Evolutionary conservation across 768 basidiomycete genomes (phyloP), one percentile per base, ranked within the genome.

Genomic region (Hypholoma sublateritium): DNA sequence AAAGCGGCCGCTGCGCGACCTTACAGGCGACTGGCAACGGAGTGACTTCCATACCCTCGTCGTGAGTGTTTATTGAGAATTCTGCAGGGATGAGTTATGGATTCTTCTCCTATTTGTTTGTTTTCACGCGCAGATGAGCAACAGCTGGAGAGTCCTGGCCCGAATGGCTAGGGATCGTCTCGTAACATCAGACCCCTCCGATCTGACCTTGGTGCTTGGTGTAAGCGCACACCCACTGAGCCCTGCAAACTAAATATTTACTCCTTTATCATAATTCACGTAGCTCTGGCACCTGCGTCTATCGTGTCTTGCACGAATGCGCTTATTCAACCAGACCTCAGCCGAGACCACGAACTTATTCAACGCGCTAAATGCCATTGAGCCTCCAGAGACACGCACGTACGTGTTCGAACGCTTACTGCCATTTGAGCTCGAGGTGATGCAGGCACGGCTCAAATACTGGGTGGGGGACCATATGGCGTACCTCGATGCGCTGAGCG

Each of bases 251-350:
- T 5, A 2, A 22, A 41, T 39, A 5, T 25, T 21, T 45, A 28
- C 11, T 5, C 21, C 8, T 14, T 24, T 35, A 8, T 9, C 11
- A 17, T 28, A 34, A 28, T 12, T n/a, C 49, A 44, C n/a, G 19
- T 47, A 93, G 89, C 82, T 93, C 25, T 94, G 91, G 91, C 89
- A 88, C 65, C 83, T 93, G 46, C 89, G 91, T 6, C 80, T 94
- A 5, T 84, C 89, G 24, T 84, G 84, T 54, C 82, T 94, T 25
- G 84, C 91, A 44, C 87, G 91, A 16, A 80, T 94, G 44, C 85
- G 91, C 45, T 81, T 94, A 46, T 92, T 88, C 76, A 93, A 93
- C 67, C 91, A 94, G 68, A 87, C 87, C n/a, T 82, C 89, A 1
- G 89, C 89, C 21, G 91, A 94, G 72, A 88, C 88, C 68, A 86